Conservation (phyloP, 495 filamentous ascomycete genomes). For the Aspergillus bertholletiae region DNA sequence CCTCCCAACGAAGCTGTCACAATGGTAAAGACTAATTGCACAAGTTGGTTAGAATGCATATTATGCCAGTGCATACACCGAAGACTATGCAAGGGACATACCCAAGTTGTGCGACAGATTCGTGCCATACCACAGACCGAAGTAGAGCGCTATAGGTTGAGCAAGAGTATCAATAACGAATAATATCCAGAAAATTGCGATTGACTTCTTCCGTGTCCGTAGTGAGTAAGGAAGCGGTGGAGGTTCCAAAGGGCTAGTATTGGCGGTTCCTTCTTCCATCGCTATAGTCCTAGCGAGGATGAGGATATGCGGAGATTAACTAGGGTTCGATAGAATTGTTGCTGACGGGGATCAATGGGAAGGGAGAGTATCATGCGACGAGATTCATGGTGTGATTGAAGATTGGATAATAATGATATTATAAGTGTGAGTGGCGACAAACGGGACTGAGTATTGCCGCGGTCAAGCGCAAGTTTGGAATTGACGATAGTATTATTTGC, state of each 20-base stretch:
- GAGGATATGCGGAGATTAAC: background rate
- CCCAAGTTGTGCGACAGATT: constrained; percentile 52
- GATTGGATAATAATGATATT: background rate
- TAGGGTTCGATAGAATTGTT: background rate
- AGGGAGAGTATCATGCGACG: background rate
- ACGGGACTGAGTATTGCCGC: background rate
- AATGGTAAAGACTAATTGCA: constrained; percentile 50
- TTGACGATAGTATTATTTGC: background rate
- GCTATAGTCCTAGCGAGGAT: constrained; percentile 29
- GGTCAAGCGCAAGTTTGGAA: background rate
- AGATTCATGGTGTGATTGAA: constrained; percentile 2
- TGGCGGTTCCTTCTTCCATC: constrained; percentile 35
- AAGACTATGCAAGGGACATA: constrained; percentile 12
- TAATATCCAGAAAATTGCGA: constrained; percentile 56
- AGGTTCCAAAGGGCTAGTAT: constrained; percentile 29
- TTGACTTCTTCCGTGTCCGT: constrained; percentile 49
- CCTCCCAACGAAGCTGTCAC: constrained; percentile 54
- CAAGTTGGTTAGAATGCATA: constrained; percentile 3
- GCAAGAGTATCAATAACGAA: constrained; percentile 51
- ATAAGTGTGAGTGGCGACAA: background rate
- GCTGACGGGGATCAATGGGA: background rate
- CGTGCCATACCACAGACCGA: constrained; percentile 52
- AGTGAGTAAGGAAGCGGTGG: constrained; percentile 56
- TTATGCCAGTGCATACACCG: background rate
- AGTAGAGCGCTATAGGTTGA: constrained; percentile 57